phyloP scores from a whole-genome alignment of 192 early-diverging fungal species.

The Umbelopsis vinacea region DNA sequence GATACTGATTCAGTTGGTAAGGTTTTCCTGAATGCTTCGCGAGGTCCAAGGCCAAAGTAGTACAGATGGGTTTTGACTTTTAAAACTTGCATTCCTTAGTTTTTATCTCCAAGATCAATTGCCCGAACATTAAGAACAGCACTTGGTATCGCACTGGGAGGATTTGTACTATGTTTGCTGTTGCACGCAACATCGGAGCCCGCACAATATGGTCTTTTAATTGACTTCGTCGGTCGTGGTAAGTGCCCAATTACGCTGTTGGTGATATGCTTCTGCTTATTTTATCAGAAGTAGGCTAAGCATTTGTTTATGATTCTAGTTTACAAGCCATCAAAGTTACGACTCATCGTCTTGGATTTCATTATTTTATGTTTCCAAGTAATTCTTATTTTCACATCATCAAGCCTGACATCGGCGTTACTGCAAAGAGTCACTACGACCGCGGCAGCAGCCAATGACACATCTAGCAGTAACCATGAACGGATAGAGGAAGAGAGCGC shows the following conservation, averaged over 20 bases:
- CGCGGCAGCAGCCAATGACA: conserved; percentile 6
- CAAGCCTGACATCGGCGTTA: conserved; percentile 27
- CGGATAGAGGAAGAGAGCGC: conserved; percentile 22
- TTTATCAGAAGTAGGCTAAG: background rate
- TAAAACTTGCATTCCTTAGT: conserved; percentile 15
- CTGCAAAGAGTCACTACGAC: conserved; percentile 17
- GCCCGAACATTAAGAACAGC: conserved; percentile 33
- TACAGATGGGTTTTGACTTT: background rate
- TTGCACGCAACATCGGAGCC: conserved; percentile 27
- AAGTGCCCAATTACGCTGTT: background rate
- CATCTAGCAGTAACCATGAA: conserved; percentile 1
- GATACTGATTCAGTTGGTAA: conserved; percentile 37
- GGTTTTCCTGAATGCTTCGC: background rate
- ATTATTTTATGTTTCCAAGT: conserved; percentile 33
- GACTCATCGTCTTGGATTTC: conserved; percentile 29
- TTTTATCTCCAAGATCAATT: conserved; percentile 34
- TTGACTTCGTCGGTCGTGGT: conserved; percentile 43
- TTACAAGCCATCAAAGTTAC: conserved; percentile 23
- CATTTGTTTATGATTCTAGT: conserved; percentile 9
- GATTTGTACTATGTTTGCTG: conserved; percentile 28
- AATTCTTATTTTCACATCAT: conserved; percentile 35
- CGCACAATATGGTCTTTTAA: conserved; percentile 31
- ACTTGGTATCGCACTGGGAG: conserved; percentile 25
- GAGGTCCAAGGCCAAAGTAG: background rate
- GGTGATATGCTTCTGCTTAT: background rate